Percentiles rank a stretch among this genome's conserved stretches.
Evolutionary conservation across 2,329 filamentous ascomycete species (phyloP).

Genomic region (Tolypocladium endophyticum): DNA sequence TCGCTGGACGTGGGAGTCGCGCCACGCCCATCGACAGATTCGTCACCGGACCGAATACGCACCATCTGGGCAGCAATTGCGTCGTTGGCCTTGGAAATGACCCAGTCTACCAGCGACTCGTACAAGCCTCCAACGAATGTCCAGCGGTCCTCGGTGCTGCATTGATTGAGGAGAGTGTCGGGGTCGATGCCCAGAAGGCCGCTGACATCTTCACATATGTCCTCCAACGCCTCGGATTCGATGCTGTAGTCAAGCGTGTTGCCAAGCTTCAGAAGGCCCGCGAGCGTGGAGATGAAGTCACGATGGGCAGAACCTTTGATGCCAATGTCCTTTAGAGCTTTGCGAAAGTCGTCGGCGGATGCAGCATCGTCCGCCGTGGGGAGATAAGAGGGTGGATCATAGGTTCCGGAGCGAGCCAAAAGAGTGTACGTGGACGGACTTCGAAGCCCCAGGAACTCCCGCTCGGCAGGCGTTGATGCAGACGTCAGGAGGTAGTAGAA

Average conservation of each 20-base stretch:
- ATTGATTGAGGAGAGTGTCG: conserved; percentile 66
- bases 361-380: conserved; percentile 89
- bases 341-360: conserved; percentile 84
- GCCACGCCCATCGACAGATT: conserved; percentile 54
- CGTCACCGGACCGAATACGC: conserved; percentile 53
- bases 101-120: conserved; percentile 90
- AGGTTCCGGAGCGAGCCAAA: conserved; percentile 75
- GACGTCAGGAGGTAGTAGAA: conserved; percentile 95
- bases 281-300: conserved; percentile 75
- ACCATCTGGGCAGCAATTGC: conserved; percentile 70
- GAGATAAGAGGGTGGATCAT: conserved; percentile 75
- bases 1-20: conserved; percentile 58
- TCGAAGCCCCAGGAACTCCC: conserved; percentile 78
- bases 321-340: conserved; percentile 79
- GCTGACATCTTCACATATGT: conserved; percentile 82
- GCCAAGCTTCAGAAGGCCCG: conserved; percentile 81
- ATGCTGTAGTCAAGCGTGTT: conserved; percentile 79
- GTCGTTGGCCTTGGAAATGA: conserved; percentile 78
- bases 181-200: conserved; percentile 80
- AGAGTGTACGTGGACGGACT: conserved; percentile 66
- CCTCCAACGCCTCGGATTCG: conserved; percentile 74
- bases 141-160: conserved; percentile 74
- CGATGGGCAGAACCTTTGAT: conserved; percentile 80
- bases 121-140: conserved; percentile 80
- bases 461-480: conserved; percentile 78